phyloP scores from a whole-genome alignment of 2,329 filamentous ascomycete genomes.

The Fusarium pseudonygamai region DNA sequence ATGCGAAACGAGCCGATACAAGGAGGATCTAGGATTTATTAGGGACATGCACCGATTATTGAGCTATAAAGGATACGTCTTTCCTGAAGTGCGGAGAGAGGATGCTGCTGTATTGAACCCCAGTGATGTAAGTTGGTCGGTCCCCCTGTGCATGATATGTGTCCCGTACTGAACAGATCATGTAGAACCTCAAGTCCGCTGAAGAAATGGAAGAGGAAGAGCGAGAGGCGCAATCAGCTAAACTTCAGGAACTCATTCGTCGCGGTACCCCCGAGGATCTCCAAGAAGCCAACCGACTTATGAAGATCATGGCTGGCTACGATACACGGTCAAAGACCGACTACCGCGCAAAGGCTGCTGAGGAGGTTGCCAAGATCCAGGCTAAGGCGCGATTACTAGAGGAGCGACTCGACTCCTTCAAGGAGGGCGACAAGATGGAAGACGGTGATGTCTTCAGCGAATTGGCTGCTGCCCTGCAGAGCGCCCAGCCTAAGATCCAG shows the following conservation, averaged over 20 bases:
- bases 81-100: conserved; percentile 90
- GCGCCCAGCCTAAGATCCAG: conserved; percentile 97
- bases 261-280: conserved; percentile 91
- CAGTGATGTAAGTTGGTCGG: conserved; percentile 79
- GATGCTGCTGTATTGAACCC: conserved; percentile 97
- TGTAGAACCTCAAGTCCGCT: conserved; percentile 89
- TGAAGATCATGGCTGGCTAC: conserved; percentile 99
- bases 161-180: conserved; percentile 52
- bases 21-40: conserved; percentile 95
- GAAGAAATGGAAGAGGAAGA: conserved; percentile 99
- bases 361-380: conserved; percentile 93
- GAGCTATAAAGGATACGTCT: conserved; percentile 96
- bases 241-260: conserved; percentile 95
- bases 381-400: conserved; percentile 93
- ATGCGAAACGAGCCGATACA: conserved; percentile 97
- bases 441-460: conserved; percentile 80
- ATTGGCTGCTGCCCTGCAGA: conserved; percentile 86
- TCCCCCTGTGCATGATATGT: neutral
- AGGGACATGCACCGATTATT: conserved; percentile 96
- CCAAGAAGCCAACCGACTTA: conserved; percentile 95
- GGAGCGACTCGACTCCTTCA: conserved; percentile 88
- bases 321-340: conserved; percentile 96
- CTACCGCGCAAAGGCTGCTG: conserved; percentile 95
- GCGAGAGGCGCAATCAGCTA: conserved; percentile 93
- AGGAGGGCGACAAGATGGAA: conserved; percentile 79